Percentiles rank a stretch among this genome's conserved stretches.
Conservation (phyloP, 805 yeast genomes). For the Sugiyamaella smithiae region DNA sequence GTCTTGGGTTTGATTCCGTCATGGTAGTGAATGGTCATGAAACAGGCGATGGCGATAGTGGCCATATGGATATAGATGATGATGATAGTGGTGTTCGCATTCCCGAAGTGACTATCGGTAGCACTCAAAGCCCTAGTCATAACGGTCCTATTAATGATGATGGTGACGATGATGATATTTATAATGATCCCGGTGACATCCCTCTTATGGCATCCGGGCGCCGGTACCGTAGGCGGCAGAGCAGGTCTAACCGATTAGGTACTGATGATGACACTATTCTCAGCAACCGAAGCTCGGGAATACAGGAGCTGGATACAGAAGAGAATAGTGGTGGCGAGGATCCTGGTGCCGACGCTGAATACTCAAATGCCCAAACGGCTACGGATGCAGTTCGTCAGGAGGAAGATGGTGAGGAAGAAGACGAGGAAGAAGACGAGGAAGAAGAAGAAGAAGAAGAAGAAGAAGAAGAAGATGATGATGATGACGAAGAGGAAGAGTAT, state of each 20-base stretch:
- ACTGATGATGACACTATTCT: neutral
- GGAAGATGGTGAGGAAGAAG: slow-evolving; percentile 21
- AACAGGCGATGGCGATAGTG: slow-evolving; percentile 99
- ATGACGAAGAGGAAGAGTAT: slow-evolving; percentile 29
- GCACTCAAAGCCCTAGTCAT: slow-evolving; percentile 20
- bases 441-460: slow-evolving; percentile 27
- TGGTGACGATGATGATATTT: slow-evolving; percentile 19
- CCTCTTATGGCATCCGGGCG: slow-evolving; percentile 3
- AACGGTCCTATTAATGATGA: slow-evolving; percentile 32
- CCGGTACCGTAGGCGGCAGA: slow-evolving; percentile 20
- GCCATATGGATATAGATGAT: slow-evolving; percentile 92
- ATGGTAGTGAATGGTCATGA: slow-evolving; percentile 38
- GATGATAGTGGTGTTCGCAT: slow-evolving; percentile 27
- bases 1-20: neutral
- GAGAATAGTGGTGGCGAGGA: slow-evolving; percentile 20
- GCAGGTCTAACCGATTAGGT: slow-evolving; percentile 17
- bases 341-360: slow-evolving; percentile 28
- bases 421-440: slow-evolving; percentile 20
- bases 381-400: slow-evolving; percentile 2
- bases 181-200: slow-evolving; percentile 24
- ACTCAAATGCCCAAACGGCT: neutral
- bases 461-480: slow-evolving; percentile 30
- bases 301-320: slow-evolving; percentile 5
- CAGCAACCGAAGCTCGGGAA: neutral
- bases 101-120: slow-evolving; percentile 30